phyloP scores from a whole-genome alignment of 2,329 filamentous ascomycete species.

The Colletotrichum sp. region DNA sequence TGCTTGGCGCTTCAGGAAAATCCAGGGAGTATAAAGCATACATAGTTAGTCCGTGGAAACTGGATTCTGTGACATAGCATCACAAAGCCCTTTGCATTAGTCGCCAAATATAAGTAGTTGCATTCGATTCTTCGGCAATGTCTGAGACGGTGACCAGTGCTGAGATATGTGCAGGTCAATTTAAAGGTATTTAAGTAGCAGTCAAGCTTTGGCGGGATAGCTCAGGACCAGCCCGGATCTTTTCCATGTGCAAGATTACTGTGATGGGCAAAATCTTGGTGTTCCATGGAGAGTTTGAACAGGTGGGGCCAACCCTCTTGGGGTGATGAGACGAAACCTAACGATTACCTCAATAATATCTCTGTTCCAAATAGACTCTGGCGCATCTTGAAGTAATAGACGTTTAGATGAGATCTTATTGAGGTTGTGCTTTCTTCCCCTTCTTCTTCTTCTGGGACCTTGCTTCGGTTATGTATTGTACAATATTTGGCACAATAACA shows the following conservation, averaged over 20 bases:
- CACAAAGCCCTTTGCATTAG: neutral
- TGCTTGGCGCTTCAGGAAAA: neutral
- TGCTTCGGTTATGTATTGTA: neutral
- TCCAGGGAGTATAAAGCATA: conserved; percentile 5
- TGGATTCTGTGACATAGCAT: neutral
- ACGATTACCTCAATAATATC: neutral
- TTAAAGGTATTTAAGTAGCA: neutral
- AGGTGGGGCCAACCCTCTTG: neutral
- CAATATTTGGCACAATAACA: neutral
- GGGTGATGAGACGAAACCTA: neutral
- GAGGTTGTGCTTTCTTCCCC: neutral
- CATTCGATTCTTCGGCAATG: neutral
- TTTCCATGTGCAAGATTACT: neutral
- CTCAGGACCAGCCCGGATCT: neutral
- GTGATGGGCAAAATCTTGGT: neutral
- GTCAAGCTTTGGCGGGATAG: neutral
- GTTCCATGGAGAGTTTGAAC: neutral
- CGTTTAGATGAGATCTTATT: neutral
- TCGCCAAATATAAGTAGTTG: neutral
- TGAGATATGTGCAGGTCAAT: neutral
- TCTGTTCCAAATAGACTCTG: neutral
- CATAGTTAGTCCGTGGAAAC: neutral
- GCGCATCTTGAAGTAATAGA: neutral
- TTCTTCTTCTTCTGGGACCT: neutral
- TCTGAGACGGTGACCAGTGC: neutral